Conservation (phyloP, 352 stramenopile genomes). For the Aphanomyces astaci region DNA sequence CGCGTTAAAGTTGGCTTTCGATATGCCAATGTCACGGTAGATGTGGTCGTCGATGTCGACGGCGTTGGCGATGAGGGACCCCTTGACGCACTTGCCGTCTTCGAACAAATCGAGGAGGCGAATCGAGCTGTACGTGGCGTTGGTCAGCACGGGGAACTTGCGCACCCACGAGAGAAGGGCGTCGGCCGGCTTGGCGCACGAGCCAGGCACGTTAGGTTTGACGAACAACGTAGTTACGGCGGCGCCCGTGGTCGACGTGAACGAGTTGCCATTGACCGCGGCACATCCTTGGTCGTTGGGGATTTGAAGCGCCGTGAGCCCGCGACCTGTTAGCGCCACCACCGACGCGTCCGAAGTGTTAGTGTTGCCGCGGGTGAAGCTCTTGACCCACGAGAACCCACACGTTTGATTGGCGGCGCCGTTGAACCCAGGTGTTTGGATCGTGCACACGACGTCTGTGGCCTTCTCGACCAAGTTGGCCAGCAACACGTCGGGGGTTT, state of each 20-base stretch:
- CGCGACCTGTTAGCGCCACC: not conserved
- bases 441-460: conserved; percentile 30
- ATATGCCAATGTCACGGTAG: not conserved
- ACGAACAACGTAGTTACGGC: conserved; percentile 24
- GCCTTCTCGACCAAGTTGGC: conserved; percentile 27
- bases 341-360: not conserved
- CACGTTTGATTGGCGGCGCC: conserved; percentile 32
- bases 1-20: not conserved
- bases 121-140: conserved; percentile 8
- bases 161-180: conserved; percentile 31
- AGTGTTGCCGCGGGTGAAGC: conserved; percentile 25
- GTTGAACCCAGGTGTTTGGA: conserved; percentile 32
- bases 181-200: conserved; percentile 34
- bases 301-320: conserved; percentile 27
- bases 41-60: not conserved
- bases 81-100: conserved; percentile 32
- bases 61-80: not conserved
- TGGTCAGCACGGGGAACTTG: conserved; percentile 32
- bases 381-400: conserved; percentile 27
- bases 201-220: conserved; percentile 26
- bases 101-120: conserved; percentile 33
- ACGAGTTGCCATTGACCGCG: conserved; percentile 32
- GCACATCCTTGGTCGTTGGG: conserved; percentile 43
- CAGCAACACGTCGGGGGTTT: conserved; percentile 31
- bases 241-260: conserved; percentile 32